Evolutionary conservation across 306 rosid species (phyloP), one percentile per base, ranked within the genome.

Genomic region (Quercus robur): DNA sequence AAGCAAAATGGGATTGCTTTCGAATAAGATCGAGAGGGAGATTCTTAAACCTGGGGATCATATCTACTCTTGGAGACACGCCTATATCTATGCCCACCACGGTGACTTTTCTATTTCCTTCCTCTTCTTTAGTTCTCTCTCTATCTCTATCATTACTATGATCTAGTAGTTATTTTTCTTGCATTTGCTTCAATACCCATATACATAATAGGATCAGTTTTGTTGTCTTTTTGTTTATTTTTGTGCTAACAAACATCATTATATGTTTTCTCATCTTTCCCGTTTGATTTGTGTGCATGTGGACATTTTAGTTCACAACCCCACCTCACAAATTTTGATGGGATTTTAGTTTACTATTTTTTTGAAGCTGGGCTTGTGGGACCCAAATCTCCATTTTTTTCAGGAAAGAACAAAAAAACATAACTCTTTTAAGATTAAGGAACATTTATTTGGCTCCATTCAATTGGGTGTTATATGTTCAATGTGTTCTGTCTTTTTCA

Each of bases 1-100:
- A 13, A 6, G 74, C 7, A 71, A 68, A 49, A 94, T 94, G 95
- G 95, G 94, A 61, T 23, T 91, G 77, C 71, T 91, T 18, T 91
- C 91, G 5, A 90, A 91, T 74, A 89, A 85, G 88, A 83, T 89
- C 75, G 74, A 83, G 6, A 23, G 79, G 85, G 78, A 83, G 18
- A 56, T 83, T 35, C 64, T 94, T 81, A 87, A 83, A 58, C 83
- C 92, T 3, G 97, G 93, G 0, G 93, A 94, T 88, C 98, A 94
- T 58, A 87, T 94, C 41, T 90, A 94, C 81, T 89, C 98, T 1
- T 94, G 98, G 97, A 89, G 92, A 52, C 78, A 63, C 73, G 91
- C 89, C 66, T 90, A 90, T 81, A 30, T 92, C 75, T 89, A 81
- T 68, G 88, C 98, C 30, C 96, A 94, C 84, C 97, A 94, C 70